Evolutionary conservation across 768 basidiomycete species (phyloP).

Genomic region (Lanmaoa pseudosensibilis): DNA sequence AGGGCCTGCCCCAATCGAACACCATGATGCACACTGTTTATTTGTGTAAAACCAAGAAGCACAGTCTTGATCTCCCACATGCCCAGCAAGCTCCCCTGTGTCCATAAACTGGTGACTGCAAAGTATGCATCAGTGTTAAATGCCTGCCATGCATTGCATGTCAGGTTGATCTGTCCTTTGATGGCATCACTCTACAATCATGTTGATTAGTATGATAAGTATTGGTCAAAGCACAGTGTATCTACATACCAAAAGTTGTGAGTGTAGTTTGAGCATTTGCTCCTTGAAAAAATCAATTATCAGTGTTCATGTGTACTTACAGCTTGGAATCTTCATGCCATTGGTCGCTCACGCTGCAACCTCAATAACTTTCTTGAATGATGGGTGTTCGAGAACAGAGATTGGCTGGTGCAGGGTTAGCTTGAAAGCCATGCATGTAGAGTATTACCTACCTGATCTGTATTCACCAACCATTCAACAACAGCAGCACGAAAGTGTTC

Average conservation of each 20-base stretch:
- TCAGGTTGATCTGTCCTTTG: no score
- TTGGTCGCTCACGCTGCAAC: not conserved
- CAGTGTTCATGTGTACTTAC: not conserved
- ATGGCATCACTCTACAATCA: no score
- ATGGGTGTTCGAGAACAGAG: not conserved
- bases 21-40: slow-evolving; percentile 43
- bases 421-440: not conserved
- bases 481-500: not conserved
- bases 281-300: not conserved
- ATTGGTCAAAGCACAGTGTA: not conserved
- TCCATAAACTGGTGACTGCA: no score
- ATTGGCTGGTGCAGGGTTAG: not conserved
- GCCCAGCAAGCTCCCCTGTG: no score
- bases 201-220: not conserved
- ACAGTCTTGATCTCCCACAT: slow-evolving; percentile 12
- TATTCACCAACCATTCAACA: not conserved
- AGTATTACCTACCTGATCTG: not conserved
- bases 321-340: not conserved
- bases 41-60: slow-evolving; percentile 36
- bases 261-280: not conserved
- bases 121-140: no score
- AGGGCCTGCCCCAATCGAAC: slow-evolving; percentile 38
- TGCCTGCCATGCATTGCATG: no score
- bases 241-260: no score
- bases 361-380: not conserved